phyloP scores from a whole-genome alignment of 192 early-diverging fungal species.

The Entophlyctis helioformis region DNA sequence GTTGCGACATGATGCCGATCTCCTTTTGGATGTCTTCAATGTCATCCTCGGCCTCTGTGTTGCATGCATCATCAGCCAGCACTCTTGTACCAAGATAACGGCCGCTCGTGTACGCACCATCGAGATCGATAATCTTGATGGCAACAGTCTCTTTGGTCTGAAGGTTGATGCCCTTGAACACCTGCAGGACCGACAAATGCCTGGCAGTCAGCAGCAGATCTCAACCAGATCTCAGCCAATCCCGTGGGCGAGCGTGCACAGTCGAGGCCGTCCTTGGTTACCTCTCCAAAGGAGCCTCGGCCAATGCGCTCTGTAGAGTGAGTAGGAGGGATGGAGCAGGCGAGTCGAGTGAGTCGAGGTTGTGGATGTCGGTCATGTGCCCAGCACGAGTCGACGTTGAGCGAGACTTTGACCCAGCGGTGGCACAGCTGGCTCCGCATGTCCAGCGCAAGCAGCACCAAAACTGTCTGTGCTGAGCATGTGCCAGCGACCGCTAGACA shows the following conservation, averaged over 20 bases:
- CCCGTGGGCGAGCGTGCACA: background rate
- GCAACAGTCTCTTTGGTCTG: constrained; percentile 65
- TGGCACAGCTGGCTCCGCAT: no score
- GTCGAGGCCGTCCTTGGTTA: constrained; percentile 12
- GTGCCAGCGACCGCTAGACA: no score
- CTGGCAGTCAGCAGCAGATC: background rate
- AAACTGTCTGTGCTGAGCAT: constrained; percentile 10
- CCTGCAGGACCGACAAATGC: constrained; percentile 1
- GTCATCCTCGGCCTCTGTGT: constrained; percentile 79
- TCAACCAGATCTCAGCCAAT: background rate
- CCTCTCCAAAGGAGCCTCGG: constrained; percentile 39
- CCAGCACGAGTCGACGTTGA: no score
- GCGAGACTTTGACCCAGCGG: no score
- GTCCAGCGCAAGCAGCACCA: constrained; percentile 36
- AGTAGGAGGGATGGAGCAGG: no score
- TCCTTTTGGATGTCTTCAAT: constrained; percentile 99
- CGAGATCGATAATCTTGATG: constrained; percentile 96
- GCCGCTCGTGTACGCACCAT: constrained; percentile 23
- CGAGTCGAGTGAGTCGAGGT: no score
- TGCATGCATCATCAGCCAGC: background rate
- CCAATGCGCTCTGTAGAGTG: constrained; percentile 17
- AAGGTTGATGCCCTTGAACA: constrained; percentile 50
- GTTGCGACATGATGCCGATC: constrained; percentile 87
- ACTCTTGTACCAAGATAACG: background rate
- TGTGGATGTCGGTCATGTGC: no score